These are phyloP conservation scores for Taphrina flavorubra DNA, from an alignment of 1,139 yeast genomes.

Conservation along the genomic window DNA sequence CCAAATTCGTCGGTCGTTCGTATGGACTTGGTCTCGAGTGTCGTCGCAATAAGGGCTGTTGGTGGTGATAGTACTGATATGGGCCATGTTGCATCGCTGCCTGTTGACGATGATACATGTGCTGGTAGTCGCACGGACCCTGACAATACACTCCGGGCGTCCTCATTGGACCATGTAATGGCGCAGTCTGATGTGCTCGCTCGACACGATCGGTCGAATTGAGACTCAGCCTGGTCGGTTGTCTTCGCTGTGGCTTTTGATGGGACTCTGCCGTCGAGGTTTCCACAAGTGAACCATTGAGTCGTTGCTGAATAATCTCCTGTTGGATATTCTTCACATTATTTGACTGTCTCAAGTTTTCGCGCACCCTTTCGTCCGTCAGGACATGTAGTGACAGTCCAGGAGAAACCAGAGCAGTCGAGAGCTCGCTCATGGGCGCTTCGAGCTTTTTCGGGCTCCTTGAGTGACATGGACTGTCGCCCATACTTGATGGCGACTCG, in stretches of 20 bases:
- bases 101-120: conserved; percentile 9
- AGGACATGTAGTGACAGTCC: conserved; percentile 9
- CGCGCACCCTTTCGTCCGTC: conserved; percentile 8
- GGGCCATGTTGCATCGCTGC: not conserved
- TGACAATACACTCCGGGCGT: not conserved
- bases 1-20: not conserved
- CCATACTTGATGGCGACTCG: not conserved
- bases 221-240: not conserved
- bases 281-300: not conserved
- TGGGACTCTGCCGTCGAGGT: not conserved
- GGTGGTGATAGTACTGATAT: conserved; percentile 7
- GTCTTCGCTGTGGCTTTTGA: not conserved
- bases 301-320: conserved; percentile 22
- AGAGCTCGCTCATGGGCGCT: conserved; percentile 2
- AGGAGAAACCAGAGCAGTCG: conserved; percentile 12
- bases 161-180: not conserved
- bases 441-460: not conserved
- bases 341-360: conserved; percentile 2
- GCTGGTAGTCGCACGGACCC: conserved; percentile 6
- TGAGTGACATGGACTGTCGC: not conserved
- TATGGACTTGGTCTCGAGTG: conserved; percentile 14
- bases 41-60: conserved; percentile 16
- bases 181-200: conserved; percentile 15
- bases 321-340: conserved; percentile 8
- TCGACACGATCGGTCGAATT: conserved; percentile 4